A percentile compares a stretch with the other conserved stretches of the same genome.
Conservation (phyloP, 768 basidiomycete genomes). For the Fomitopsis serialis region DNA sequence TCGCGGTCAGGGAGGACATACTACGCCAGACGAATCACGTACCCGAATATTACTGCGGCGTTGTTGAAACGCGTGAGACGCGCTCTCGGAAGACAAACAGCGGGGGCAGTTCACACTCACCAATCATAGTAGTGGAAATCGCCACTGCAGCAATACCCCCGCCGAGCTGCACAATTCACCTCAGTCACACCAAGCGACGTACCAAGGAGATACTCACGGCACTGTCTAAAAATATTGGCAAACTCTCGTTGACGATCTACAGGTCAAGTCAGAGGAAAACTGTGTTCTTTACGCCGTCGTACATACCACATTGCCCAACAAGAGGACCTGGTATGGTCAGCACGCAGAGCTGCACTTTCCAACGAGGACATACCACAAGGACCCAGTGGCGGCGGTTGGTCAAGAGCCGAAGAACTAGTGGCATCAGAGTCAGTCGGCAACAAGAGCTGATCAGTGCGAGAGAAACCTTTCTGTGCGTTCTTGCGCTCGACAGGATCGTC, state of each 20-base stretch:
- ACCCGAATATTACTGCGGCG: constrained; percentile 76
- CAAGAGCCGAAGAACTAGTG: constrained; percentile 42
- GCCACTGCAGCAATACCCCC: constrained; percentile 73
- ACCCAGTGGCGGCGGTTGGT: constrained; percentile 71
- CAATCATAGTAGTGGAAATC: constrained; percentile 74
- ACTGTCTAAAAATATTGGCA: constrained; percentile 78
- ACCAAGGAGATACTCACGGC: constrained; percentile 37
- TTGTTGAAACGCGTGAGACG: background rate
- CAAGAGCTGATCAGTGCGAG: background rate
- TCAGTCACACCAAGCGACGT: background rate
- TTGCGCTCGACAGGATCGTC: constrained; percentile 61
- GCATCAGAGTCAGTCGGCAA: background rate
- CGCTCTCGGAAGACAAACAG: background rate
- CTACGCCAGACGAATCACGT: background rate
- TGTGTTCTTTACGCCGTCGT: background rate
- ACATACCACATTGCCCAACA: constrained; percentile 83
- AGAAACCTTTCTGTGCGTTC: constrained; percentile 65
- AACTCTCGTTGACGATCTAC: constrained; percentile 77
- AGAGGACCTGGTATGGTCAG: constrained; percentile 51
- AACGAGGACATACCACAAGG: constrained; percentile 57
- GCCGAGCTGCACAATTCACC: constrained; percentile 32
- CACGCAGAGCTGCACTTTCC: background rate
- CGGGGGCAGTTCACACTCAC: constrained; percentile 27
- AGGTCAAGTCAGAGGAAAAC: background rate
- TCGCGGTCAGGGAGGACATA: background rate